Evolutionary conservation across 768 basidiomycete species (phyloP).

Genomic region (Brasilioporus rufonigricans): DNA sequence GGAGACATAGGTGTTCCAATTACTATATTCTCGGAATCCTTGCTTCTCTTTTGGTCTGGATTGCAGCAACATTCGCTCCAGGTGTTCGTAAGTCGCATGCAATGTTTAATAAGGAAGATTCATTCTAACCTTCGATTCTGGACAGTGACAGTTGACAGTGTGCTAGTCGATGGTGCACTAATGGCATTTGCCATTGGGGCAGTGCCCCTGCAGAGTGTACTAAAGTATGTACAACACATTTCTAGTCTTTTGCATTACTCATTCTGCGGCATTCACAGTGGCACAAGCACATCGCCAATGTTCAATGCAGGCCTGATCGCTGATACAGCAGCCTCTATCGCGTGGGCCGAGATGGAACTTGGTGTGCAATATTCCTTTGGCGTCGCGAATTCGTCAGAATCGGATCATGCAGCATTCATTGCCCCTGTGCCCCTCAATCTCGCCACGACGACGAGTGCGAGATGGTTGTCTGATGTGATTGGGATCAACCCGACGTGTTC

Average conservation of each 20-base stretch:
- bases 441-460: constrained; percentile 15
- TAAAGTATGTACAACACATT: constrained; percentile 19
- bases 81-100: constrained; percentile 21
- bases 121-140: not conserved
- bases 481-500: constrained; percentile 27
- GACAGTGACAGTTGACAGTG: constrained; percentile 21
- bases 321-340: constrained; percentile 18
- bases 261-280: constrained; percentile 4
- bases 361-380: constrained; percentile 25
- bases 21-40: constrained; percentile 20
- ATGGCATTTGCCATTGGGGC: constrained; percentile 26
- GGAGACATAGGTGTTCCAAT: constrained; percentile 19
- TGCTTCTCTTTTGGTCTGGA: constrained; percentile 20
- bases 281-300: not conserved
- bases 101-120: not conserved
- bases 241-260: not conserved
- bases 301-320: constrained; percentile 8
- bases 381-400: constrained; percentile 8
- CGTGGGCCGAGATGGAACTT: constrained; percentile 27
- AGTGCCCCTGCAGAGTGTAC: constrained; percentile 20
- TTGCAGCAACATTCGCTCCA: constrained; percentile 22
- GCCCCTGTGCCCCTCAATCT: constrained; percentile 20
- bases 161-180: constrained; percentile 21
- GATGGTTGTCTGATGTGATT: constrained; percentile 30
- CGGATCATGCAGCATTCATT: constrained; percentile 18